These are phyloP conservation scores for Colletotrichum godetiae DNA, from an alignment of 2,329 filamentous ascomycete genomes.

Conservation along the genomic window DNA sequence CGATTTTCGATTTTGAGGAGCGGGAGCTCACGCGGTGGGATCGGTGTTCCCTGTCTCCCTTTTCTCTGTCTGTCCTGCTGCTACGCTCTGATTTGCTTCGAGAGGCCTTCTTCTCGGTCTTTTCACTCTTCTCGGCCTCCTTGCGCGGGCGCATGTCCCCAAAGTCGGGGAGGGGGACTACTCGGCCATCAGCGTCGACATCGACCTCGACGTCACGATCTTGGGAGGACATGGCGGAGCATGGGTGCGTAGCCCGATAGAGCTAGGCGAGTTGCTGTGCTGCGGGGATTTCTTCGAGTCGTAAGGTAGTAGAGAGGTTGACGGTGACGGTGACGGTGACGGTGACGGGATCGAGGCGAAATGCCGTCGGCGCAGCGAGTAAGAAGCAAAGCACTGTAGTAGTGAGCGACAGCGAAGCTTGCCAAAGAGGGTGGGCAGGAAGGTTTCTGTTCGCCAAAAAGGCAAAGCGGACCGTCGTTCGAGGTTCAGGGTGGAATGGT, in stretches of 20 bases:
- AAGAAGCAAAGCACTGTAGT: not conserved
- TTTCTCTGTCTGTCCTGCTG: constrained; percentile 39
- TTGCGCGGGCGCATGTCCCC: constrained; percentile 45
- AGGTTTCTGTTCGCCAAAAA: not conserved
- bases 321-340: not conserved
- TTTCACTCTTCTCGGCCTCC: constrained; percentile 41
- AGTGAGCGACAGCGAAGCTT: not conserved
- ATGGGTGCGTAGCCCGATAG: constrained; percentile 34
- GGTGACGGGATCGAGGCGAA: not conserved
- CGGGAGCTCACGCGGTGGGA: constrained; percentile 37
- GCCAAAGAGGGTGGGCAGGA: constrained; percentile 7
- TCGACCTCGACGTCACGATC: constrained; percentile 54
- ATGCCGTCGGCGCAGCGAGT: not conserved
- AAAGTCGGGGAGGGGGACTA: not conserved
- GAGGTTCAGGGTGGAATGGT: constrained; percentile 20
- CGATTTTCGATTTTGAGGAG: constrained; percentile 34
- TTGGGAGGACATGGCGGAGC: constrained; percentile 51
- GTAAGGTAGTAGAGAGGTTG: not conserved
- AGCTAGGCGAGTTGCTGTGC: constrained; percentile 13
- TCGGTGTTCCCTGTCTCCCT: constrained; percentile 38
- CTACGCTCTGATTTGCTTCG: constrained; percentile 31
- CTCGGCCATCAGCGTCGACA: constrained; percentile 40
- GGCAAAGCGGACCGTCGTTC: constrained; percentile 23
- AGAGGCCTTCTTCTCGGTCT: constrained; percentile 28
- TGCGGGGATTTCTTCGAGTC: not conserved